Evolutionary conservation across 129 eudicot genomes (phyloP), one percentile per base, ranked within the genome.

Genomic region (Ambrosia trifida): DNA sequence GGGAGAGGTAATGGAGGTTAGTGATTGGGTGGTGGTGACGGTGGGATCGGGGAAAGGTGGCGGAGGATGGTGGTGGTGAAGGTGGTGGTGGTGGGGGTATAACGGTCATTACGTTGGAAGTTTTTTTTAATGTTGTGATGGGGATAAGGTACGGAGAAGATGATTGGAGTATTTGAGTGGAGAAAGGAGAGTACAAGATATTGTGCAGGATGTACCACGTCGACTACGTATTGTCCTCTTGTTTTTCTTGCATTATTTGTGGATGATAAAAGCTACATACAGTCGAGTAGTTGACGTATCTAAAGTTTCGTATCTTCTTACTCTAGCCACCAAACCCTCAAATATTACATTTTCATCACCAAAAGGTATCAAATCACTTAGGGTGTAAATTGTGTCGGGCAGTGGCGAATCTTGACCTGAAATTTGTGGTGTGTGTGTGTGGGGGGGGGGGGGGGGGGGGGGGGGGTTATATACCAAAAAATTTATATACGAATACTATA

Each of bases 121-220:
- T 72, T 76, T 6, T n/a, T 19, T 57, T 18, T 64, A 51, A 76
- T 18, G 18, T 43, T 24, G 49, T 5, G 30, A 28, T 13, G 44
- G 61, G 51, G 83, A 80, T 80, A 80, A 74, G 76, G 71, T 69
- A 41, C 30, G 79, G 76, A 36, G 80, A n/a, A n/a, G n/a, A n/a
- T n/a, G n/a, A n/a, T n/a, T n/a, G n/a, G n/a, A n/a, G 79, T 46
- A 67, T 75, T 73, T 79, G 78, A 80, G 87, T 76, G 87, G 87
- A 70, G 76, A 66, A 28, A 71, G 62, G 20, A 71, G 61, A 17
- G 74, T 72, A 73, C 79, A 72, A 72, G 35, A 73, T 73, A 79
- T 8, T 67, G 79, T 58, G 79, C 78, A 68, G 83, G 17, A 56
- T 68, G 85, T 83, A 82, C 80, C 80, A 86, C 91, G 96, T 88